Evolutionary conservation across 1,284 basidiomycete species (phyloP).

Genomic region (Cryptococcus wingfieldii): DNA sequence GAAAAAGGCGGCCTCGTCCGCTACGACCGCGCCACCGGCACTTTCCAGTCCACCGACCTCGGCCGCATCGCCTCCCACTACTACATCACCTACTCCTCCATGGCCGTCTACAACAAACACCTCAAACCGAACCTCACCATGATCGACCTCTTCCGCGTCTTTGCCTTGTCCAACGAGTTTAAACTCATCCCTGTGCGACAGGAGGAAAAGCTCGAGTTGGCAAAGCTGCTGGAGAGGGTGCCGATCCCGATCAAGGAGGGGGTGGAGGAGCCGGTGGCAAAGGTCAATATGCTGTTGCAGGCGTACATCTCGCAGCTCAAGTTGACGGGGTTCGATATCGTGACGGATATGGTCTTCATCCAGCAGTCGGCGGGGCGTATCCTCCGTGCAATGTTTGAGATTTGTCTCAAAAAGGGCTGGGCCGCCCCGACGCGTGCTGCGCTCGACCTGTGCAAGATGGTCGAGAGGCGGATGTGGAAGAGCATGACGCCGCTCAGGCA

Average conservation of each 20-base stretch:
- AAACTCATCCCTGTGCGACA: constrained; percentile 82
- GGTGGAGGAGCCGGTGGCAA: constrained; percentile 92
- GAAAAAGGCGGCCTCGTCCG: constrained; percentile 93
- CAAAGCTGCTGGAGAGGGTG: constrained; percentile 89
- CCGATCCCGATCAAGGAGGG: constrained; percentile 97
- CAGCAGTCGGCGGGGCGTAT: constrained; percentile 91
- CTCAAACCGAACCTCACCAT: constrained; percentile 79
- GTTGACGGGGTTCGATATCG: constrained; percentile 91
- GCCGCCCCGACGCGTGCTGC: constrained; percentile 86
- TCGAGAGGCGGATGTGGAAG: constrained; percentile 89
- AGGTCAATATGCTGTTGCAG: constrained; percentile 95
- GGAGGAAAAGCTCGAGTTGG: constrained; percentile 83
- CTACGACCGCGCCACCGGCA: constrained; percentile 84
- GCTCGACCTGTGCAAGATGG: constrained; percentile 96
- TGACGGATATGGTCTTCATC: constrained; percentile 97
- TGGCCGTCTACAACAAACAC: constrained; percentile 96
- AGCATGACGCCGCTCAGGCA: constrained; percentile 97
- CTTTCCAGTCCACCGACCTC: constrained; percentile 86
- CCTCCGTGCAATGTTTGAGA: constrained; percentile 95
- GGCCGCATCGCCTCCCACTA: constrained; percentile 95
- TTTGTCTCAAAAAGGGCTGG: constrained; percentile 98
- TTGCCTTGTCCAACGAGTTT: constrained; percentile 96
- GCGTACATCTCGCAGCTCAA: constrained; percentile 93
- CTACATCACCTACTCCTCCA: constrained; percentile 93
- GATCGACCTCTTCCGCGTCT: constrained; percentile 92